Base-by-base conservation (phyloP, 163 green algal species). In the Smithsoniella earleae region DNA sequence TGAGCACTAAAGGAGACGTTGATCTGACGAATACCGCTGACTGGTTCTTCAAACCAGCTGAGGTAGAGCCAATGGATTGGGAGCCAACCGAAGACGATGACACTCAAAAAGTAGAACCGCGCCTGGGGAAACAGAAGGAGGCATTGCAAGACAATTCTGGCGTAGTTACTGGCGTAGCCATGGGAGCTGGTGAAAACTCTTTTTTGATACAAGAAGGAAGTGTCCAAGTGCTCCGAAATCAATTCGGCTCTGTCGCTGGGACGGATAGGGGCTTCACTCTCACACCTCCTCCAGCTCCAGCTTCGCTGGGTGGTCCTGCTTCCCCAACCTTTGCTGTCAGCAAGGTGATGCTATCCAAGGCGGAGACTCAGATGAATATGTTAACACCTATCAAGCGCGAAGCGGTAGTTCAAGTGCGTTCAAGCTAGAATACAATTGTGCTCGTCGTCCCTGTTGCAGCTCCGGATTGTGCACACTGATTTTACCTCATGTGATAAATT, bases 201-300 rank as follows among this genome's bases (percentile, higher is more conserved):
- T 97, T 89, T 77, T 75, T 96, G 2, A 66, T 95, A 62, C 82
- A 87, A 30, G 88, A 88, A 36, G 64, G 81, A 84, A 22, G 40
- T 13, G 84, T 97, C 66, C 88, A 94, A 38, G 92, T 97, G 31
- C 85, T 96, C 66, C 74, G 81, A 30, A 97, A 97, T 76, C 81
- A 89, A 44, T 66, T 86, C 25, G 84, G 86, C 6, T 91, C 91
- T 27, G 82, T 97, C 16, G 79, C 93, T 36, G 49, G 33, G 25
- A 64, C 25, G 76, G 85, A 91, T 76, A 79, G 79, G 44, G 69
- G 45, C 27, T 27, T 82, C 3, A 73, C n/a, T 13, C 86, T 88
- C 44, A 77, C 63, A 36, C 73, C 86, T 37, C 77, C 74, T 1
- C 16, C 16, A 43, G 37, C 6, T 30, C n/a, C n/a, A n/a, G n/a